phyloP scores from a whole-genome alignment of 2,329 filamentous ascomycete genomes.

The Aotearoamyces nothofagi region DNA sequence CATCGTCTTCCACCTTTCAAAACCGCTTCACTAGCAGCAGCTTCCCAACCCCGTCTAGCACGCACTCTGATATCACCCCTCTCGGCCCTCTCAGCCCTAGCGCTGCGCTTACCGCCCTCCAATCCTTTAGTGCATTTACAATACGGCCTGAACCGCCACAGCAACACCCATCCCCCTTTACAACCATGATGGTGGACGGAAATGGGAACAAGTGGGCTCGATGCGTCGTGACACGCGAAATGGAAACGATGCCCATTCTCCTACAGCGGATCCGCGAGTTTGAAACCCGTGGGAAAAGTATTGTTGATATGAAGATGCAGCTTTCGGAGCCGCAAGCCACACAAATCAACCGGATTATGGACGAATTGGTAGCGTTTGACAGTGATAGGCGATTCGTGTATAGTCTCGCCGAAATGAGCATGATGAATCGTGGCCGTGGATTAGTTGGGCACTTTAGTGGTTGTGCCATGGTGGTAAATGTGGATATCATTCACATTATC shows the following conservation, averaged over 20 bases:
- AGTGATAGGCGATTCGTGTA: slow-evolving; percentile 12
- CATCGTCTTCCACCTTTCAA: too few species aligned
- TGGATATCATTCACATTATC: slow-evolving; percentile 9
- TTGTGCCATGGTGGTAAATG: too few species aligned
- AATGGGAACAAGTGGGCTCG: slow-evolving; percentile 5
- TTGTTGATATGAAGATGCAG: slow-evolving; percentile 8
- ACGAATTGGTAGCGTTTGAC: slow-evolving; percentile 8
- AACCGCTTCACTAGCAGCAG: neutral
- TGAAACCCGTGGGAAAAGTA: slow-evolving; percentile 2
- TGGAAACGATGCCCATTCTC: slow-evolving; percentile 1
- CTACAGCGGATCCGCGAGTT: slow-evolving; percentile 6
- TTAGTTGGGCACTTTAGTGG: too few species aligned
- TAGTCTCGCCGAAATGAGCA: slow-evolving; percentile 9
- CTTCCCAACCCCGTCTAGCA: neutral
- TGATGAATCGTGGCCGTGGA: too few species aligned
- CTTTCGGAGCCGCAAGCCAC: slow-evolving; percentile 9
- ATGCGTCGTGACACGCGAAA: slow-evolving; percentile 7
- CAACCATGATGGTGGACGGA: too few species aligned
- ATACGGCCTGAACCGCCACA: neutral
- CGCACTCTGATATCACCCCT: neutral
- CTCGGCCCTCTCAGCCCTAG: neutral
- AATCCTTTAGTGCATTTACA: neutral
- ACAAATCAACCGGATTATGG: slow-evolving; percentile 11
- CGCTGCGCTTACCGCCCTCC: neutral
- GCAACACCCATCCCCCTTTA: too few species aligned